Base-by-base conservation (phyloP, 2,329 filamentous ascomycete species). In the Talaromyces sp. region DNA sequence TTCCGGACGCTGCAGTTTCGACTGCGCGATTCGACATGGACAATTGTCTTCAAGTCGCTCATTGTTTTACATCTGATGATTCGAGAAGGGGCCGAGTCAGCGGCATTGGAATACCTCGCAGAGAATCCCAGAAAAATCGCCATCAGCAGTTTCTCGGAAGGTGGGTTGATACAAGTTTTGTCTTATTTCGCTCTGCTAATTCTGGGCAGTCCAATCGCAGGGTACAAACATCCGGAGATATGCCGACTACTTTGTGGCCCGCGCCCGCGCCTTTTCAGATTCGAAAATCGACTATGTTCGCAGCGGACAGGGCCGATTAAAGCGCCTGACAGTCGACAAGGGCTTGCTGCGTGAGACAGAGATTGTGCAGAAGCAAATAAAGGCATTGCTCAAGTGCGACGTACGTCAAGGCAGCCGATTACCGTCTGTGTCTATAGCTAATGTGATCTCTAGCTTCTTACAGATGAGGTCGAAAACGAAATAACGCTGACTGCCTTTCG, bases 41-140 rank as follows among this genome's bases (percentile, higher is more conserved):
- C 94, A n/a, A 92, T 97, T 61, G 93, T 96, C 65, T 96, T 97
- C 87, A 99, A 99, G 81, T 88, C 91, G 68, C 81, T 99, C 66
- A 96, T 97, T 69, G 94, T 96, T 54, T 87, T 96, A 53, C 94
- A 99, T 75, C 80, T 97, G 63, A 97, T 99, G 94, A 94, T 99
- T 72, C 86, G 94, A 67, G 94, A 99, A 78, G 94, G 94, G 58
- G 88, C 92, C 65, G 87, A 88, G 35, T 91, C 97, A 73, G 89
- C 92, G 54, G 96, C 94, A 2, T 81, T 99, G 65, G 84, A 86
- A 63, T 97, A 91, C 69, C 84, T 99, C 35, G 84, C 92, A 50
- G 88, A 89, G 66, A 89, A 93, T 71, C 89, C 91, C 59, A 90
- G 89, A 68, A 85, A 91, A 72, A 82, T 99, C 64, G 90, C 91